phyloP scores from a whole-genome alignment of 1,284 basidiomycete species.

The Megacollybia platyphylla region DNA sequence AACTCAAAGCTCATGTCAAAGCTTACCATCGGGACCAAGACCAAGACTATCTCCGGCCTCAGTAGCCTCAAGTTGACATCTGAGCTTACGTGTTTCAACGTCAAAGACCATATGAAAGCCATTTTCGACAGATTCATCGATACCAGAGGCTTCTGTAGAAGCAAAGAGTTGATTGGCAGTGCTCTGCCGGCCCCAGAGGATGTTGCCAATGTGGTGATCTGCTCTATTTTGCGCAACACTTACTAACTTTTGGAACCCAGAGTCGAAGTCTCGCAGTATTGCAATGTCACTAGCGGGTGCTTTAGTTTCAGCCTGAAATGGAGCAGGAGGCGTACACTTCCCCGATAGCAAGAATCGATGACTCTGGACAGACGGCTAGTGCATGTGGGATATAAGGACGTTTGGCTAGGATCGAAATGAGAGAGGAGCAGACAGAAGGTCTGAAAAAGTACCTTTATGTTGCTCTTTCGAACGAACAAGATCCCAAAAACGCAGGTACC shows the following conservation, averaged over 20 bases:
- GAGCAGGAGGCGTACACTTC: not conserved
- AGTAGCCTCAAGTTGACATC: conserved; percentile 25
- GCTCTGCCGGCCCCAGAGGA: conserved; percentile 38
- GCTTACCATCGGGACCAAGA: conserved; percentile 29
- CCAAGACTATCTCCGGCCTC: conserved; percentile 44
- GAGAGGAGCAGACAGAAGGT: not conserved
- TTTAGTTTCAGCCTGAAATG: not conserved
- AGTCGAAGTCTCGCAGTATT: not conserved
- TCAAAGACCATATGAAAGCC: conserved; percentile 46
- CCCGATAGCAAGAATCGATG: conserved; percentile 1
- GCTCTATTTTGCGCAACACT: conserved; percentile 6
- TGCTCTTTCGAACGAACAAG: conserved; percentile 5
- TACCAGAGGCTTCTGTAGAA: conserved; percentile 36
- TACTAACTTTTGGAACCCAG: not conserved
- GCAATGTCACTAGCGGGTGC: not conserved
- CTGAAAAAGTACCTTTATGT: conserved; percentile 6
- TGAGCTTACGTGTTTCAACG: conserved; percentile 11
- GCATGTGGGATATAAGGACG: conserved; percentile 10
- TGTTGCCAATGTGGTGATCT: conserved; percentile 25
- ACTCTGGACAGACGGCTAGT: conserved; percentile 8
- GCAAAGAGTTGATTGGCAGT: conserved; percentile 35
- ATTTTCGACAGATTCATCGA: conserved; percentile 15
- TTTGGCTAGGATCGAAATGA: not conserved
- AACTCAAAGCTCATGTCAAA: not conserved
- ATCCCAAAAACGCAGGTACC: conserved; percentile 4